Percentiles rank a stretch among this genome's conserved stretches.
These are phyloP conservation scores for Emydomyces testavorans DNA, from an alignment of 2,329 filamentous ascomycete genomes.

Conservation along the genomic window DNA sequence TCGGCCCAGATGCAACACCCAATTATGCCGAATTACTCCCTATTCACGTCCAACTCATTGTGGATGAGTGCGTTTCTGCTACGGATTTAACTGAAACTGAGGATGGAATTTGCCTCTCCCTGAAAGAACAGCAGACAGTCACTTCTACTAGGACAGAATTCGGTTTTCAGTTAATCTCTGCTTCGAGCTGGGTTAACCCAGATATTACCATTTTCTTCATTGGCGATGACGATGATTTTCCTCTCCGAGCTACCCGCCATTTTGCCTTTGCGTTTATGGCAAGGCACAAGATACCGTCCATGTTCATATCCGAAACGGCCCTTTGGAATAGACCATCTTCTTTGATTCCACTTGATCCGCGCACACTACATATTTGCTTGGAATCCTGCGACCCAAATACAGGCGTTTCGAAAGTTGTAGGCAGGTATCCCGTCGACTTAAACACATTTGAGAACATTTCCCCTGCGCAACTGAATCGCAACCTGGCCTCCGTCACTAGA, in stretches of 20 bases:
- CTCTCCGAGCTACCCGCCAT: slow-evolving; percentile 23
- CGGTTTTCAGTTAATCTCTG: slow-evolving; percentile 31
- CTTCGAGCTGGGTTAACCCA: slow-evolving; percentile 34
- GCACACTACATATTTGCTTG: slow-evolving; percentile 35
- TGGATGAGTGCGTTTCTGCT: slow-evolving; percentile 37
- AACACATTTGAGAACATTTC: slow-evolving; percentile 39
- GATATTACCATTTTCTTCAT: slow-evolving; percentile 39
- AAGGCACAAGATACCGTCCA: slow-evolving; percentile 34
- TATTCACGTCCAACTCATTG: slow-evolving; percentile 37
- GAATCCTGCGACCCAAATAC: slow-evolving; percentile 29
- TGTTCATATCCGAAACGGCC: slow-evolving; percentile 36
- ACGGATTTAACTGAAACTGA: slow-evolving; percentile 21
- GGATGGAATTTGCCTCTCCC: slow-evolving; percentile 24
- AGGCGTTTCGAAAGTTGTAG: slow-evolving; percentile 27
- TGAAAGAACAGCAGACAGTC: slow-evolving; percentile 32
- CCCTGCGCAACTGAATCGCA: slow-evolving; percentile 37
- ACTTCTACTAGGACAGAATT: slow-evolving; percentile 29
- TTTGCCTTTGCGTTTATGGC: slow-evolving; percentile 33
- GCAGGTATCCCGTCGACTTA: slow-evolving; percentile 37
- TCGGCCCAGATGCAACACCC: slow-evolving; percentile 34
- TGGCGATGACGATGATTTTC: slow-evolving; percentile 26
- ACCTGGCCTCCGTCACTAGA: slow-evolving; percentile 34
- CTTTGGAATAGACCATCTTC: slow-evolving; percentile 30
- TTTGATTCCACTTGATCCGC: slow-evolving; percentile 30
- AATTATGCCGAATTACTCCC: slow-evolving; percentile 41